phyloP scores from a whole-genome alignment of 192 early-diverging fungal genomes.

The Entomortierella beljakovae region DNA sequence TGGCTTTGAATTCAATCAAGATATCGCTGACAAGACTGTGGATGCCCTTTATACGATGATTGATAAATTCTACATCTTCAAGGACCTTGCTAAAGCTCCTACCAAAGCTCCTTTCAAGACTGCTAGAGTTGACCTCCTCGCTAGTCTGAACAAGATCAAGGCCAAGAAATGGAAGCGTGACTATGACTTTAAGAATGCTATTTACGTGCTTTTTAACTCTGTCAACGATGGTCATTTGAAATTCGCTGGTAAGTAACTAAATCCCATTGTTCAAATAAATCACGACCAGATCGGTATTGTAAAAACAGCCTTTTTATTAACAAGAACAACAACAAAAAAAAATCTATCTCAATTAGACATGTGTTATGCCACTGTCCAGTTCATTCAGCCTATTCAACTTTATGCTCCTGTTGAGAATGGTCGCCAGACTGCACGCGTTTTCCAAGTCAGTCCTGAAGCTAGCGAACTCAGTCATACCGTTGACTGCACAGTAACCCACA shows the following conservation, averaged over 20 bases:
- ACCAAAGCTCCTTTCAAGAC: constrained; percentile 30
- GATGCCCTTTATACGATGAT: constrained; percentile 31
- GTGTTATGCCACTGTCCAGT: constrained; percentile 32
- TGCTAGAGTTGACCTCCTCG: constrained; percentile 27
- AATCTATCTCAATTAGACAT: constrained; percentile 9
- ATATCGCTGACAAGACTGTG: constrained; percentile 31
- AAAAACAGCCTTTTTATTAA: not conserved
- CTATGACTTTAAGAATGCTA: constrained; percentile 38
- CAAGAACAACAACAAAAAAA: not conserved
- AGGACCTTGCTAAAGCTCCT: constrained; percentile 28
- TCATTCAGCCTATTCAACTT: constrained; percentile 39
- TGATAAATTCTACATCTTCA: constrained; percentile 45
- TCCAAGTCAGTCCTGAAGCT: constrained; percentile 26
- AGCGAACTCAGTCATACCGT: constrained; percentile 20
- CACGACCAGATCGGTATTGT: too few relatives aligned
- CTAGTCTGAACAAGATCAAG: constrained; percentile 30
- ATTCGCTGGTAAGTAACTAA: constrained; percentile 23
- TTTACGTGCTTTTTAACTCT: constrained; percentile 38
- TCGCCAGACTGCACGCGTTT: constrained; percentile 28
- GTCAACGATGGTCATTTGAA: constrained; percentile 45
- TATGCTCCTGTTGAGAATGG: constrained; percentile 42
- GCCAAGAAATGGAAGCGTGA: constrained; percentile 39
- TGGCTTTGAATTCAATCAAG: constrained; percentile 26
- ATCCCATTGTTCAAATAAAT: not conserved
- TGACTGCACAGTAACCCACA: constrained; percentile 36